phyloP scores from a whole-genome alignment of 2,329 filamentous ascomycete genomes.

The Ophiostoma piceae region DNA sequence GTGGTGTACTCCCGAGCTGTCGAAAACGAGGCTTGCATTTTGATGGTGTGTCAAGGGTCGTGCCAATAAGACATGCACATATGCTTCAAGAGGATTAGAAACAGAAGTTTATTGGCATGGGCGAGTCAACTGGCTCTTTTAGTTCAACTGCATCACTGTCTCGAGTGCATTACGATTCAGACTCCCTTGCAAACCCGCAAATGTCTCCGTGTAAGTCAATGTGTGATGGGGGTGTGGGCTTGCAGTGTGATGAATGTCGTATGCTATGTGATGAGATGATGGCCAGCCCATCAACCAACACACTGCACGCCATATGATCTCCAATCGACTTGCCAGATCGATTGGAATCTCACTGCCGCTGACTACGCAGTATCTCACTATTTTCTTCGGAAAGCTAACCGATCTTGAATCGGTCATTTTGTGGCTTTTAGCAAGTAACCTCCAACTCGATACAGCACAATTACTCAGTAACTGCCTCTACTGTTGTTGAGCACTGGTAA shows the following conservation, averaged over 20 bases:
- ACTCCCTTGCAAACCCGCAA: neutral
- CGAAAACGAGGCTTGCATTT: neutral
- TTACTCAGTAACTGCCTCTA: neutral
- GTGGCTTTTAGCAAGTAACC: neutral
- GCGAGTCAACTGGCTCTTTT: neutral
- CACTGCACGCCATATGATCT: slow-evolving; percentile 7
- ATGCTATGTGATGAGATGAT: neutral
- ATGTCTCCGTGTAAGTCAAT: slow-evolving; percentile 3
- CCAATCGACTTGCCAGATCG: neutral
- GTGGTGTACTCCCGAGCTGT: neutral
- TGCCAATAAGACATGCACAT: neutral
- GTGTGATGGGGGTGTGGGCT: neutral
- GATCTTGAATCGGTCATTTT: neutral
- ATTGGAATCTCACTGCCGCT: neutral
- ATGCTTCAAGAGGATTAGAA: neutral
- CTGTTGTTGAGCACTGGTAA: neutral
- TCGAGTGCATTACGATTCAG: neutral
- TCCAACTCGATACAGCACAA: neutral
- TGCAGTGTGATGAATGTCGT: neutral
- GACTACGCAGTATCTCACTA: neutral
- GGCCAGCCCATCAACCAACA: neutral
- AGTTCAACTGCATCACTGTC: neutral
- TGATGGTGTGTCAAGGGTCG: neutral
- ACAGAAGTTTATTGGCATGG: neutral
- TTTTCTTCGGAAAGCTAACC: neutral